Percentiles rank a stretch among this genome's conserved stretches.
phyloP scores from a whole-genome alignment of 1,284 basidiomycete species.

The Apiotrichum gamsii region DNA sequence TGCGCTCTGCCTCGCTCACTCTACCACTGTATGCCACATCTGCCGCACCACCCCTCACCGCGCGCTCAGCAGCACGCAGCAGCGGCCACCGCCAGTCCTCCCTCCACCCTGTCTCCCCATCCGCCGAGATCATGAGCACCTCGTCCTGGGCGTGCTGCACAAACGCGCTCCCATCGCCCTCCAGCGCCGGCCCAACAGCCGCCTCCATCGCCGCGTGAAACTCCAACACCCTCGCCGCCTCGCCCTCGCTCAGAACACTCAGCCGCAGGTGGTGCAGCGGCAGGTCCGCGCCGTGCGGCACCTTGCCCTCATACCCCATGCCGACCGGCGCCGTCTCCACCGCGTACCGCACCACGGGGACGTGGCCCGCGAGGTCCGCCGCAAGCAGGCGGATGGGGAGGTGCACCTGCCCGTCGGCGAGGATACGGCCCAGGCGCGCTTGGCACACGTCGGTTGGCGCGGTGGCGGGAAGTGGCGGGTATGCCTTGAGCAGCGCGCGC shows the following conservation, averaged over 20 bases:
- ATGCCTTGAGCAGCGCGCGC: slow-evolving; percentile 51
- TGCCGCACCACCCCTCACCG: background rate
- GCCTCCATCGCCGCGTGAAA: slow-evolving; percentile 54
- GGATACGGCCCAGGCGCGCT: slow-evolving; percentile 52
- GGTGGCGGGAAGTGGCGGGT: slow-evolving; percentile 43
- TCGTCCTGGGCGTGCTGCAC: slow-evolving; percentile 33
- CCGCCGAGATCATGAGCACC: slow-evolving; percentile 51
- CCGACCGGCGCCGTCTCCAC: slow-evolving; percentile 50
- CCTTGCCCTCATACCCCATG: slow-evolving; percentile 53
- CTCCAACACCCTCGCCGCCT: slow-evolving; percentile 50
- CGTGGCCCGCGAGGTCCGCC: slow-evolving; percentile 55
- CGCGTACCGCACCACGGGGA: slow-evolving; percentile 61
- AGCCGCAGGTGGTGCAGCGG: slow-evolving; percentile 51
- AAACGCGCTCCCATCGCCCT: slow-evolving; percentile 32
- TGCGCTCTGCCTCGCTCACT: too few species aligned
- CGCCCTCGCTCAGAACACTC: slow-evolving; percentile 47
- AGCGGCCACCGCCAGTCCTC: slow-evolving; percentile 52
- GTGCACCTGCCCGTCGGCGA: slow-evolving; percentile 64
- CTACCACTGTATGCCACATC: too few species aligned
- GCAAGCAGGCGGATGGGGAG: slow-evolving; percentile 60
- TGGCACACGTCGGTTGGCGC: slow-evolving; percentile 47
- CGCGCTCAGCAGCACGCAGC: slow-evolving; percentile 20
- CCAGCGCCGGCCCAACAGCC: slow-evolving; percentile 42
- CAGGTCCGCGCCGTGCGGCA: slow-evolving; percentile 63
- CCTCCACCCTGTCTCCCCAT: slow-evolving; percentile 55